Base-by-base conservation (phyloP, 106 monocot genomes). In the Acorus gramineus region DNA sequence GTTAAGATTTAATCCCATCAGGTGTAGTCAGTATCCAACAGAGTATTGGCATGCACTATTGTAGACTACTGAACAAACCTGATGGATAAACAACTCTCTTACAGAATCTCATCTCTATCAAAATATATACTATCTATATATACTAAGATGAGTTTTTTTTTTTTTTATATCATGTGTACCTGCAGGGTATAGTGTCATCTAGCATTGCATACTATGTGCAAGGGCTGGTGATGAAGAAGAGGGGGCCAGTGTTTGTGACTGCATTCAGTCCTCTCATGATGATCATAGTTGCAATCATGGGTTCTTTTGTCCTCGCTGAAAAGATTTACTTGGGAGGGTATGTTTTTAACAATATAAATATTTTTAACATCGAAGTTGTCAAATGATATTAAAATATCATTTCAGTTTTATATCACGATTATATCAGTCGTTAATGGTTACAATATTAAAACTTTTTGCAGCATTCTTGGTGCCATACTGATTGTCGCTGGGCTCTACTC, bases 181-280 rank as follows among this genome's bases (percentile, higher is more conserved):
- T 73, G 52, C 76, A 90, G 90, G 90, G 91, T 2, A 86, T 91
- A 56, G 86, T 91, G 61, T 77, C 91, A 28, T 91, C 91, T 8
- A 86, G 91, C 81, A 78, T 91, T 60, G 91, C 91, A 14, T 91
- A 91, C 72, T 91, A 91, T 61, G 91, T 91, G 2, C 91, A 91
- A 69, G 91, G 91, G 8, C 68, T 92, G 56, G 91, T 92, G 56
- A 84, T 92, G 8, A 66, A 87, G 67, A 71, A 60, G 51, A 84
- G 68, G 67, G 91, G 91, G 4, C 91, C 91, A 4, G 91, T 92
- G 8, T 92, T 92, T 70, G 91, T 87, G 46, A 81, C 91, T 6
- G 91, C 87, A 6, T 92, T 92, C 81, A 87, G 91, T 61, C 91
- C 91, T 47, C 74, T 92, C 50, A 92, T 92, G 91, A 92, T 92